These are phyloP conservation scores for Pseudonitzschia multiseries DNA, from an alignment of 108 stramenopile species.

Conservation along the genomic window DNA sequence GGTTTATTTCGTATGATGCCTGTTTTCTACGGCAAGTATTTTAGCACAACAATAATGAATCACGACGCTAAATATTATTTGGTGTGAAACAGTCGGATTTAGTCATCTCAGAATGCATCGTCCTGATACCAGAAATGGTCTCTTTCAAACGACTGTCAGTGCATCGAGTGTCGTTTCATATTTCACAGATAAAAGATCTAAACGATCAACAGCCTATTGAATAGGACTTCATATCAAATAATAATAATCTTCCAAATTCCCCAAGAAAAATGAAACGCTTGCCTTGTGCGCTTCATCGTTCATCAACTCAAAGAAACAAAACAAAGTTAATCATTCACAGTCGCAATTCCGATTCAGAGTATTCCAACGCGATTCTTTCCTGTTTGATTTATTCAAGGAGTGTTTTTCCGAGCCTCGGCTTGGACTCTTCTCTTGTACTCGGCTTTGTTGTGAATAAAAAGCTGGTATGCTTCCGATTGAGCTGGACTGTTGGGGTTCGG, in stretches of 20 bases:
- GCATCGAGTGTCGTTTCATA: background rate
- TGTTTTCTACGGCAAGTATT: no score
- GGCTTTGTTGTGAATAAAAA: slow-evolving; percentile 85
- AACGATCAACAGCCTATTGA: no score
- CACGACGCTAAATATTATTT: no score
- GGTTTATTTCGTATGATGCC: no score
- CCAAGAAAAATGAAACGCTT: background rate
- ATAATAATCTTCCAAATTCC: background rate
- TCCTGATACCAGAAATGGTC: background rate
- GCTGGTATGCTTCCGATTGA: slow-evolving; percentile 92
- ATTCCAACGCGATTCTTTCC: background rate
- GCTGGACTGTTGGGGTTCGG: slow-evolving; percentile 95
- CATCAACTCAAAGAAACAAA: background rate
- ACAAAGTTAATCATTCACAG: background rate
- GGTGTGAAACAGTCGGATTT: background rate
- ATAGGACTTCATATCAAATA: background rate
- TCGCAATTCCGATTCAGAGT: background rate
- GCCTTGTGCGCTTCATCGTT: background rate
- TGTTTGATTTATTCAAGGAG: background rate
- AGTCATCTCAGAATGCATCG: background rate
- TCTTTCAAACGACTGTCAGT: background rate
- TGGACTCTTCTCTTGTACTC: slow-evolving; percentile 86
- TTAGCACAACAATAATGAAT: no score
- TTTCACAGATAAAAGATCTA: background rate
- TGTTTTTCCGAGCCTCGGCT: slow-evolving; percentile 60